phyloP scores from a whole-genome alignment of 2,329 filamentous ascomycete species.

The Talaromyces marneffei region DNA sequence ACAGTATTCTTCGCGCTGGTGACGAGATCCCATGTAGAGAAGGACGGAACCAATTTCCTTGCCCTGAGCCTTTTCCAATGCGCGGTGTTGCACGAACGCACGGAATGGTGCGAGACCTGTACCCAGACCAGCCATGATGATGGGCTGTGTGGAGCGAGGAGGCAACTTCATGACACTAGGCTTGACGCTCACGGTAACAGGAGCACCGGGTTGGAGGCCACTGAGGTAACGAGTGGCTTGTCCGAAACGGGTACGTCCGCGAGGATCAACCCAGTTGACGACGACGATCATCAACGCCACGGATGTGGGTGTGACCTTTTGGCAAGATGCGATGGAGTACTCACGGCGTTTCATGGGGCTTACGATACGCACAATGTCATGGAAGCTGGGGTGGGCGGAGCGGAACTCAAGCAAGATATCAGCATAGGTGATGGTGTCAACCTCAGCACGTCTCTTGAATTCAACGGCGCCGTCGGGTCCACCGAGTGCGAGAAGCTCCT shows the following conservation, averaged over 20 bases:
- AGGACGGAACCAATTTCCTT: conserved; percentile 90
- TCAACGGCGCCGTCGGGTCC: conserved; percentile 75
- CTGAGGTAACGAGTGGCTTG: conserved; percentile 90
- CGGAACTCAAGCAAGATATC: conserved; percentile 85
- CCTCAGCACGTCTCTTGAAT: conserved; percentile 86
- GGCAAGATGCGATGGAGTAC: conserved; percentile 97
- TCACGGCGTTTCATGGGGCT: conserved; percentile 90
- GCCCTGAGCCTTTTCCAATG: conserved; percentile 95
- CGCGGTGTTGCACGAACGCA: conserved; percentile 95
- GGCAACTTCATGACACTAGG: conserved; percentile 99
- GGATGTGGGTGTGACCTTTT: conserved; percentile 84
- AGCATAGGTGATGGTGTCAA: conserved; percentile 85
- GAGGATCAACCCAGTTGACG: conserved; percentile 87
- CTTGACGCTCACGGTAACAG: conserved; percentile 90
- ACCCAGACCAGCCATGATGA: conserved; percentile 99
- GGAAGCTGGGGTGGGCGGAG: conserved; percentile 81
- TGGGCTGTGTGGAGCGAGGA: conserved; percentile 73
- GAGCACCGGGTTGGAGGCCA: conserved; percentile 64
- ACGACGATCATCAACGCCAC: conserved; percentile 96
- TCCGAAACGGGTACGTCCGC: conserved; percentile 82
- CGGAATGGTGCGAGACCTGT: conserved; percentile 98
- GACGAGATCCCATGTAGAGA: conserved; percentile 92
- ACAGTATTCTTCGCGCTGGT: conserved; percentile 97
- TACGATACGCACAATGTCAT: conserved; percentile 82
- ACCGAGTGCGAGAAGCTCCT: conserved; percentile 68